Conservation (phyloP, 2,329 filamentous ascomycete species). For the Dothideomycetes sp. region DNA sequence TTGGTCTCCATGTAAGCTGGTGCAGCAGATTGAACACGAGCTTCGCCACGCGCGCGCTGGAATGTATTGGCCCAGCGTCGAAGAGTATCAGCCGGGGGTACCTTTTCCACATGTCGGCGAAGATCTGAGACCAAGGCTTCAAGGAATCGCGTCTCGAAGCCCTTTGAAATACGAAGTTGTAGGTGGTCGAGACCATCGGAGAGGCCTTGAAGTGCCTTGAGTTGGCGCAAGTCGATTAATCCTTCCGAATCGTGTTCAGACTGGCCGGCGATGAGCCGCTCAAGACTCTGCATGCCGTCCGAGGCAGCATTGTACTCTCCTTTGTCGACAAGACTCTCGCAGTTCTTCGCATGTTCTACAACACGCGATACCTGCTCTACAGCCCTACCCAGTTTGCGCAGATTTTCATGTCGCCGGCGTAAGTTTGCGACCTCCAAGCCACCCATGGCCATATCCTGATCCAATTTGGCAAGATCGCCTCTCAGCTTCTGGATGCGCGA, state of each 20-base stretch:
- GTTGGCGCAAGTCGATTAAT: slow-evolving; percentile 59
- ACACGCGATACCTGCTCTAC: slow-evolving; percentile 74
- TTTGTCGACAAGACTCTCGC: slow-evolving; percentile 70
- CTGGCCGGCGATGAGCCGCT: slow-evolving; percentile 70
- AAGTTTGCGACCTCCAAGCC: slow-evolving; percentile 80
- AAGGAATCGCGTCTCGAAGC: slow-evolving; percentile 73
- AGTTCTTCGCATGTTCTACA: slow-evolving; percentile 61
- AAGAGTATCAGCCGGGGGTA: slow-evolving; percentile 62
- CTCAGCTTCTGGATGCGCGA: slow-evolving; percentile 71
- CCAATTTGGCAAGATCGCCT: slow-evolving; percentile 67
- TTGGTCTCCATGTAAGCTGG: slow-evolving; percentile 71
- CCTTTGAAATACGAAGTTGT: slow-evolving; percentile 71
- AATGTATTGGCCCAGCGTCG: slow-evolving; percentile 75
- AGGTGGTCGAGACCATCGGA: slow-evolving; percentile 66
- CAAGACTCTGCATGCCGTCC: slow-evolving; percentile 64
- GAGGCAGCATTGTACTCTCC: slow-evolving; percentile 77
- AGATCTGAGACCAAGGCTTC: slow-evolving; percentile 69
- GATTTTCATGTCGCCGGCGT: slow-evolving; percentile 69
- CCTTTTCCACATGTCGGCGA: slow-evolving; percentile 63
- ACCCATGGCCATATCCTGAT: slow-evolving; percentile 75
- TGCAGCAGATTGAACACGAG: slow-evolving; percentile 53
- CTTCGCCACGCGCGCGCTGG: slow-evolving; percentile 57
- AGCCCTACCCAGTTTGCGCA: slow-evolving; percentile 70
- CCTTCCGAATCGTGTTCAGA: slow-evolving; percentile 29
- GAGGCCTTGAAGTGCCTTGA: slow-evolving; percentile 71